Evolutionary conservation across 805 yeast genomes (phyloP).

Genomic region (Diddensiella santjacobensis): DNA sequence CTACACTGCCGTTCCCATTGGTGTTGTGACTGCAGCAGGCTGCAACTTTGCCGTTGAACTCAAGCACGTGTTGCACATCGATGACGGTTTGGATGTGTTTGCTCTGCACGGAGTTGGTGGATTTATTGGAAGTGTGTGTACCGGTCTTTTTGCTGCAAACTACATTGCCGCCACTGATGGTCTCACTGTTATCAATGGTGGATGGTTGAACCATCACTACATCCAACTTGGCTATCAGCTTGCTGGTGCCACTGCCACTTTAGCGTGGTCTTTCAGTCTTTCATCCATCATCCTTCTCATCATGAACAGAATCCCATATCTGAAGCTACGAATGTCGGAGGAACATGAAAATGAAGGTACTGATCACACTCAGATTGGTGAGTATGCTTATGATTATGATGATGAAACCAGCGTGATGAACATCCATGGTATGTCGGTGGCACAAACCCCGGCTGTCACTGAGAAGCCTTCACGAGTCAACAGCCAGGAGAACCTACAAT

Average conservation of each 20-base stretch:
- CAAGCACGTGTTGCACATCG: conserved; percentile 68
- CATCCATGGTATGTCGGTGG: not conserved
- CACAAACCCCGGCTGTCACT: not conserved
- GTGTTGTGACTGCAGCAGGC: conserved; percentile 68
- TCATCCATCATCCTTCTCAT: conserved; percentile 65
- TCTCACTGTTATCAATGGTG: conserved; percentile 61
- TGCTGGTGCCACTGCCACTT: conserved; percentile 73
- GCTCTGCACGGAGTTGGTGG: conserved; percentile 96
- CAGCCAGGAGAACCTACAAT: not conserved
- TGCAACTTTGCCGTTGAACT: conserved; percentile 86
- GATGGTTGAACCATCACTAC: conserved; percentile 92
- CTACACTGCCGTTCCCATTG: conserved; percentile 82
- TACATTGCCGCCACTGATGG: conserved; percentile 85
- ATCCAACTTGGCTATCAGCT: conserved; percentile 89
- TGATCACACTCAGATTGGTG: conserved; percentile 88
- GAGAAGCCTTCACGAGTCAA: not conserved
- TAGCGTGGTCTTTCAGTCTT: conserved; percentile 74
- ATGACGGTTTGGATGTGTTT: conserved; percentile 94
- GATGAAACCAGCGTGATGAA: conserved; percentile 8
- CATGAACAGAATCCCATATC: conserved; percentile 79
- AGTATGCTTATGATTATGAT: conserved; percentile 53
- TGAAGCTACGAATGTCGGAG: conserved; percentile 77
- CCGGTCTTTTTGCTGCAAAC: conserved; percentile 94
- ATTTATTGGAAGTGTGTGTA: conserved; percentile 70
- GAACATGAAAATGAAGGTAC: conserved; percentile 91